Conservation (phyloP, 1,139 yeast genomes). For the Entelexis sorbosivorans region DNA sequence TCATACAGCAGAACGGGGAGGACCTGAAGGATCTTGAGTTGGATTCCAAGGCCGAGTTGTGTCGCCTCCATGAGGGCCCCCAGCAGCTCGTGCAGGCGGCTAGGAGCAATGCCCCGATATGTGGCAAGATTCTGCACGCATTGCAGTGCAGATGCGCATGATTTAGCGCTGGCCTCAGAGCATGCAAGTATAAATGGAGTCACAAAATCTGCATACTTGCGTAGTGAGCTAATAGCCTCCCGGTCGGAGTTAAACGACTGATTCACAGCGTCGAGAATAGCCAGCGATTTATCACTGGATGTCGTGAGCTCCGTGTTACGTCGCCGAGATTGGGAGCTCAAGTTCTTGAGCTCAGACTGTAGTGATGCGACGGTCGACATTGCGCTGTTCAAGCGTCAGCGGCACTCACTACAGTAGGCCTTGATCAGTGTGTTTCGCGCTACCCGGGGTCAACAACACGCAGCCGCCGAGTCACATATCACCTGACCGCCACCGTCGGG, state of each 20-base stretch:
- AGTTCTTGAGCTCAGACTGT: slow-evolving; percentile 44
- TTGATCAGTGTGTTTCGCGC: not conserved
- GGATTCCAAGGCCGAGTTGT: slow-evolving; percentile 68
- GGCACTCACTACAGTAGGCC: not conserved
- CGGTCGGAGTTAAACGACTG: slow-evolving; percentile 12
- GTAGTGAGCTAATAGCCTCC: slow-evolving; percentile 6
- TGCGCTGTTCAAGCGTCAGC: not conserved
- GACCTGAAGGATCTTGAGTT: slow-evolving; percentile 74
- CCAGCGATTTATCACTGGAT: slow-evolving; percentile 22
- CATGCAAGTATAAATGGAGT: slow-evolving; percentile 67
- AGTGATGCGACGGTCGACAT: slow-evolving; percentile 21
- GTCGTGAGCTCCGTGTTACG: slow-evolving; percentile 51
- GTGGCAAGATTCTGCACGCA: slow-evolving; percentile 51
- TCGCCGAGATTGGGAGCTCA: slow-evolving; percentile 61
- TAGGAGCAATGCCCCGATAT: slow-evolving; percentile 41
- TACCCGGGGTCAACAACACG: not conserved
- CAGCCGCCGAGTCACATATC: not conserved
- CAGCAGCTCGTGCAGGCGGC: slow-evolving; percentile 45
- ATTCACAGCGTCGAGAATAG: slow-evolving; percentile 14
- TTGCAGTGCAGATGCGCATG: slow-evolving; percentile 60
- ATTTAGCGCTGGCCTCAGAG: slow-evolving; percentile 60
- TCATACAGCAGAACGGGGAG: slow-evolving; percentile 63
- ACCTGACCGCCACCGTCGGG: too few species aligned
- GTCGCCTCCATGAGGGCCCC: slow-evolving; percentile 65
- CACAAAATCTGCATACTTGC: slow-evolving; percentile 43